phyloP scores from a whole-genome alignment of 2,329 filamentous ascomycete species.

The Boeremia exigua region DNA sequence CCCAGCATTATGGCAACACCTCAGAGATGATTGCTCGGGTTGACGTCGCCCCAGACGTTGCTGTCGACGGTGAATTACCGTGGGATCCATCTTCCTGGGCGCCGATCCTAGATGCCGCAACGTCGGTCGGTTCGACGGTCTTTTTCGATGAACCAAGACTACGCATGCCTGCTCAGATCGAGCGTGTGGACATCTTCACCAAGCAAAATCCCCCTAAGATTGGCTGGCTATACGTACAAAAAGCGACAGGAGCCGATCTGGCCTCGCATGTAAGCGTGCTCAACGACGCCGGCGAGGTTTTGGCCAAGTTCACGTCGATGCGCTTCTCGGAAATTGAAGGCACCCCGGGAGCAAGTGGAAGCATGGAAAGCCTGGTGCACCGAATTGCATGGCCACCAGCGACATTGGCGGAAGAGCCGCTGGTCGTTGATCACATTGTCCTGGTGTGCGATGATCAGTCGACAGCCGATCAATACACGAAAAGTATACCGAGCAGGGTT shows the following conservation, averaged over 20 bases:
- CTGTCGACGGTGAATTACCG: conserved; percentile 6
- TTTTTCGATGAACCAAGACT: conserved; percentile 47
- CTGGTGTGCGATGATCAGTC: conserved; percentile 19
- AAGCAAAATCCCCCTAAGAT: conserved; percentile 35
- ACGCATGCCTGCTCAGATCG: conserved; percentile 46
- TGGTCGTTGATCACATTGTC: conserved; percentile 30
- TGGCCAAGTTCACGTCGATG: conserved; percentile 32
- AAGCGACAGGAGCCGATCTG: conserved; percentile 17
- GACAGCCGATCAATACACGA: conserved; percentile 8
- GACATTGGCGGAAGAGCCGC: conserved; percentile 36
- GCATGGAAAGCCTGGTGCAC: conserved; percentile 46
- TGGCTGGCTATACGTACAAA: conserved; percentile 44
- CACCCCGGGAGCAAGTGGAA: conserved; percentile 14
- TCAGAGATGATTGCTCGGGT: conserved; percentile 51
- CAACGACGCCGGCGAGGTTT: conserved; percentile 16
- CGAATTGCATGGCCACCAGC: conserved; percentile 49
- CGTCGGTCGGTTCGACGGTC: conserved; percentile 51
- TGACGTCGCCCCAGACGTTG: conserved; percentile 36
- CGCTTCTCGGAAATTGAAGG: conserved; percentile 38
- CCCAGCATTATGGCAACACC: conserved; percentile 46
- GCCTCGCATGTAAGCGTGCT: conserved; percentile 12
- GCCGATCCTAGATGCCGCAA: conserved; percentile 51
- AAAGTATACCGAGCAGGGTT: neutral
- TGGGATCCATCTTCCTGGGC: conserved; percentile 48
- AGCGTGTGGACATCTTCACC: conserved; percentile 30